phyloP scores from a whole-genome alignment of 495 filamentous ascomycete species.

The Penicillium goetzii region DNA sequence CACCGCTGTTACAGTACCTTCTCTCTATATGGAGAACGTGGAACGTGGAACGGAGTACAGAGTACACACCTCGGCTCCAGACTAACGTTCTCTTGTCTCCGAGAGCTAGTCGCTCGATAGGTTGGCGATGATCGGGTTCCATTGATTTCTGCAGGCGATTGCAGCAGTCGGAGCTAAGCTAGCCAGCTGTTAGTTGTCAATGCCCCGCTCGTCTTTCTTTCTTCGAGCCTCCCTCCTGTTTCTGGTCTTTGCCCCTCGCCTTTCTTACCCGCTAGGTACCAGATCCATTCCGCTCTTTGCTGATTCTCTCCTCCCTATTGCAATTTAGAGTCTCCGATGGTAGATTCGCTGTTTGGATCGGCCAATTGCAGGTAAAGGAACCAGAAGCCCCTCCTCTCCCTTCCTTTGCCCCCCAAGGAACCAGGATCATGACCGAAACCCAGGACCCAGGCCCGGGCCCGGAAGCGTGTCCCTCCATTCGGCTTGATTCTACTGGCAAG shows the following conservation, averaged over 20 bases:
- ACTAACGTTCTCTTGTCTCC: background rate
- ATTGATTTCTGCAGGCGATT: conserved; percentile 10
- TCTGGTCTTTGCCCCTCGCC: conserved; percentile 4
- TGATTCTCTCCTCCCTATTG: background rate
- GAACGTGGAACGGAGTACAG: background rate
- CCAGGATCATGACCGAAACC: conserved; percentile 14
- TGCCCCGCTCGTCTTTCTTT: background rate
- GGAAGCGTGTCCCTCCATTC: conserved; percentile 36
- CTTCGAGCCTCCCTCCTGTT: background rate
- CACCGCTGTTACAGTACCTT: background rate
- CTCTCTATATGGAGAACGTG: background rate
- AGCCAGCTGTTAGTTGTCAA: conserved; percentile 6
- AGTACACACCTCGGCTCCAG: conserved; percentile 2
- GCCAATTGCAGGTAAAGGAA: conserved; percentile 32
- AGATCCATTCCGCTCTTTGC: background rate
- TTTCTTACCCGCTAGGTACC: conserved; percentile 2
- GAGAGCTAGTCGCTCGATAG: background rate
- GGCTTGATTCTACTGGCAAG: conserved; percentile 71
- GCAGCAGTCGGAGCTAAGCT: conserved; percentile 2
- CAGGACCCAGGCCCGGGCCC: conserved; percentile 18
- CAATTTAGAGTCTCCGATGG: conserved; percentile 18
- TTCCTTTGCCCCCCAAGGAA: background rate
- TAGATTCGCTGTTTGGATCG: conserved; percentile 22
- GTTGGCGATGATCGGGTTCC: conserved; percentile 6
- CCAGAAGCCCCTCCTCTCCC: background rate